Percentiles rank a stretch among this genome's conserved stretches.
Evolutionary conservation across 192 early-diverging fungal species (phyloP).

Genomic region (Coemansia furcata): DNA sequence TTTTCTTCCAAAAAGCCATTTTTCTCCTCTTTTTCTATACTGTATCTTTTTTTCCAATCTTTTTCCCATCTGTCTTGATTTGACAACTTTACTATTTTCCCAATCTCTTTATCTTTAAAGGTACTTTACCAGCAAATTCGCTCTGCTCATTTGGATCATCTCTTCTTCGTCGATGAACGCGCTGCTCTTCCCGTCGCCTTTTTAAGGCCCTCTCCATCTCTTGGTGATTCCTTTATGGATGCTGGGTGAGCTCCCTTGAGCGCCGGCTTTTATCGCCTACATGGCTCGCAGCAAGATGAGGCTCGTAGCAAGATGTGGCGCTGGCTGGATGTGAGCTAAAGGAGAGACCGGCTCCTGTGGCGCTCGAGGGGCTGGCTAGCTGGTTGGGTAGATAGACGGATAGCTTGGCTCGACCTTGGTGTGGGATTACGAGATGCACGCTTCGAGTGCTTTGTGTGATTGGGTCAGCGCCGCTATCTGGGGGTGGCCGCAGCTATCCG

Average conservation of each 20-base stretch:
- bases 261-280: not conserved
- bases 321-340: not conserved
- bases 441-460: not conserved
- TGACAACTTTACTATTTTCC: not conserved
- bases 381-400: not conserved
- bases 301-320: not conserved
- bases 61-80: not conserved
- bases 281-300: not conserved
- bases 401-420: not conserved
- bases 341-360: slow-evolving; percentile 6
- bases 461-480: not conserved
- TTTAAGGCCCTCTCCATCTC: not conserved
- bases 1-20: not conserved
- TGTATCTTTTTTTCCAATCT: not conserved
- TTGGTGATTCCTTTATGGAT: not conserved
- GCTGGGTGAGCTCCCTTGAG: not conserved
- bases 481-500: not conserved
- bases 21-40: not conserved
- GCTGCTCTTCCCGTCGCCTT: slow-evolving; percentile 5
- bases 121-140: slow-evolving; percentile 7
- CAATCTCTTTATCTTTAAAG: not conserved
- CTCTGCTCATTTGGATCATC: not conserved
- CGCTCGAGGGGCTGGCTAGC: not conserved
- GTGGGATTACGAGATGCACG: not conserved
- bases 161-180: slow-evolving; percentile 1